Base-by-base conservation (phyloP, 2,329 filamentous ascomycete genomes). In the Penicillium sp. region DNA sequence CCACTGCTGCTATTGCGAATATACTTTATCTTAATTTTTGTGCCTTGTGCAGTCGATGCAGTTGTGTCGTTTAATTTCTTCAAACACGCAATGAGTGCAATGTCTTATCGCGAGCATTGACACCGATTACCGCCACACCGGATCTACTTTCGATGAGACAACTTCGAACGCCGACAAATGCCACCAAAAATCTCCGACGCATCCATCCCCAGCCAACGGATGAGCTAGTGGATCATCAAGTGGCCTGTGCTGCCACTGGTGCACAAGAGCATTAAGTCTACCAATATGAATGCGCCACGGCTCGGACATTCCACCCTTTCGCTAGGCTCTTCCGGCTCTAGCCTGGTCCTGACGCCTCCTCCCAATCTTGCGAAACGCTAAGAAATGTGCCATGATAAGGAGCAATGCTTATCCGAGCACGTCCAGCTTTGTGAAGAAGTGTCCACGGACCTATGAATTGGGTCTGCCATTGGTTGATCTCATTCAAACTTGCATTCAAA, bases 161-260 rank as follows among this genome's bases (percentile, higher is more conserved):
- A 13, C 4, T 16, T 32, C 17, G 9, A 12, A 22, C 22, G 14
- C 6, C 13, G 26, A 14, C 15, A 15, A 11, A n/a, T 12, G 22
- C 12, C 5, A 20, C 10, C 2, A 11, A 15, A 32, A 20, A 18
- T 47, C 47, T 50, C 49, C 46, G 46, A 48, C 23, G 25, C 26
- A 32, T 18, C 27, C 32, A 45, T 37, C 32, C 31, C 23, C 6
- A 31, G 36, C 32, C n/a, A n/a, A n/a, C n/a, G n/a, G n/a, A 25
- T 45, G 32, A 22, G 32, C 34, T 23, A 20, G 36, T 36, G 28
- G 41, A 49, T 47, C 47, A 20, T 16, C 20, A 5, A 15, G 29
- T 51, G 47, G 43, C 32, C 41, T 43, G 44, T 49, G 47, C 47
- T 37, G 27, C 39, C 40, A 25, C 37, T 49, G 44, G 45, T 49